A percentile compares a stretch with the other conserved stretches of the same genome.
Evolutionary conservation across 2,329 filamentous ascomycete genomes (phyloP).

Genomic region (Colletotrichum tofieldiae): DNA sequence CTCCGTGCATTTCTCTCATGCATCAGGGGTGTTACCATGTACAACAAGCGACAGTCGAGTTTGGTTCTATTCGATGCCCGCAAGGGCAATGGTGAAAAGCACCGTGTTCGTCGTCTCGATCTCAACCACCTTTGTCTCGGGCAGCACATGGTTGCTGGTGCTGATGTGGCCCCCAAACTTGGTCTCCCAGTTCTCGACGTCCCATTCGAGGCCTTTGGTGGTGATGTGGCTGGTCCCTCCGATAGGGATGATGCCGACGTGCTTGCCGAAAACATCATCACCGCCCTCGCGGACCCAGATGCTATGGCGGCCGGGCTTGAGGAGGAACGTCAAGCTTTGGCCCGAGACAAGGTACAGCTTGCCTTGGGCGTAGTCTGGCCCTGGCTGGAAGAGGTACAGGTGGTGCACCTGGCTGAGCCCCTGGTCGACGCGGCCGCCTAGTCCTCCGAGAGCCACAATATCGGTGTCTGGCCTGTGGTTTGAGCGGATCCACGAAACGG

Average conservation of each 20-base stretch:
- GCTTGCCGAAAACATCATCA: constrained; percentile 76
- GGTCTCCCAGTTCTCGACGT: constrained; percentile 86
- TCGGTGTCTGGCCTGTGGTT: constrained; percentile 61
- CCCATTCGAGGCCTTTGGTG: constrained; percentile 90
- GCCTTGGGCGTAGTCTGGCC: constrained; percentile 65
- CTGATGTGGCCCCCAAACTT: constrained; percentile 81
- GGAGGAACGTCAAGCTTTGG: constrained; percentile 85
- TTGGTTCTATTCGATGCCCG: constrained; percentile 43
- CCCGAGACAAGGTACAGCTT: constrained; percentile 86
- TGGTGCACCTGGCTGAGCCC: constrained; percentile 92
- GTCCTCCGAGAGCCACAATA: constrained; percentile 86
- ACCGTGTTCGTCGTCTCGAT: constrained; percentile 76
- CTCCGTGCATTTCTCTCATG: constrained; percentile 5
- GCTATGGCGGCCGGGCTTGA: constrained; percentile 77
- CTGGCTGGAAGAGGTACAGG: constrained; percentile 76
- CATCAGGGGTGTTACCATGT: constrained; percentile 17
- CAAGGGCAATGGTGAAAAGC: constrained; percentile 81
- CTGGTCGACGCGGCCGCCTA: constrained; percentile 94
- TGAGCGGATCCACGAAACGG: constrained; percentile 72
- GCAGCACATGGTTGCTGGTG: constrained; percentile 84
- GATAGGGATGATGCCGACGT: constrained; percentile 90
- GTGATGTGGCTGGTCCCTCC: constrained; percentile 84
- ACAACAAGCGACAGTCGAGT: constrained; percentile 34
- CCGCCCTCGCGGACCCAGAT: constrained; percentile 74
- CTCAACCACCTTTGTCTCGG: constrained; percentile 71